A percentile compares a stretch with the other conserved stretches of the same genome.
Evolutionary conservation across 2,329 filamentous ascomycete genomes (phyloP).

Genomic region (Exophiala xenobiotica): DNA sequence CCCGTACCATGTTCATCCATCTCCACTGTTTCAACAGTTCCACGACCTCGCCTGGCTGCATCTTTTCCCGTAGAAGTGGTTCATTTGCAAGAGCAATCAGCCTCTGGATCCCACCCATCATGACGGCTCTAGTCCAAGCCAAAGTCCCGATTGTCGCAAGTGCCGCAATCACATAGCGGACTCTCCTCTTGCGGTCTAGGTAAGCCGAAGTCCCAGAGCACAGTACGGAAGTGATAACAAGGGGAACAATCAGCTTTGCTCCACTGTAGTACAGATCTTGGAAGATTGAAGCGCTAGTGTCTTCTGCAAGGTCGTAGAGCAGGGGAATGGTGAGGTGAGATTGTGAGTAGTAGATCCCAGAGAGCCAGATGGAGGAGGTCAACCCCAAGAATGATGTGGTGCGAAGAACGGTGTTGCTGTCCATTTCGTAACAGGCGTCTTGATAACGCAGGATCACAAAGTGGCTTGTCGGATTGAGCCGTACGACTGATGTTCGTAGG

Average conservation of each 20-base stretch:
- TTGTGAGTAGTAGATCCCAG: slow-evolving; percentile 15
- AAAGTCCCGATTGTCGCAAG: slow-evolving; percentile 3
- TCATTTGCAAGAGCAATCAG: slow-evolving; percentile 13
- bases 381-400: slow-evolving; percentile 11
- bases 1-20: slow-evolving; percentile 24
- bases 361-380: slow-evolving; percentile 11
- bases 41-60: slow-evolving; percentile 8
- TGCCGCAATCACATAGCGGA: slow-evolving; percentile 10
- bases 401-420: background rate
- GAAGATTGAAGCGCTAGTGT: slow-evolving; percentile 14
- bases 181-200: slow-evolving; percentile 10
- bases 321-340: slow-evolving; percentile 19
- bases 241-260: slow-evolving; percentile 11
- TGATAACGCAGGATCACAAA: background rate
- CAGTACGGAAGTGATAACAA: slow-evolving; percentile 10
- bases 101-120: slow-evolving; percentile 11
- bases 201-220: slow-evolving; percentile 11
- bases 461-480: background rate
- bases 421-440: background rate
- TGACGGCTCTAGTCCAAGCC: slow-evolving; percentile 5
- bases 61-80: slow-evolving; percentile 7
- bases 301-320: slow-evolving; percentile 9
- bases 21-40: slow-evolving; percentile 14
- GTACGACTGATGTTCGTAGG: background rate
- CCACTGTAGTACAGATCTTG: slow-evolving; percentile 18